Percentiles rank a stretch among this genome's conserved stretches.
Conservation (phyloP, 2,329 filamentous ascomycete species). For the Dothistroma septosporum region DNA sequence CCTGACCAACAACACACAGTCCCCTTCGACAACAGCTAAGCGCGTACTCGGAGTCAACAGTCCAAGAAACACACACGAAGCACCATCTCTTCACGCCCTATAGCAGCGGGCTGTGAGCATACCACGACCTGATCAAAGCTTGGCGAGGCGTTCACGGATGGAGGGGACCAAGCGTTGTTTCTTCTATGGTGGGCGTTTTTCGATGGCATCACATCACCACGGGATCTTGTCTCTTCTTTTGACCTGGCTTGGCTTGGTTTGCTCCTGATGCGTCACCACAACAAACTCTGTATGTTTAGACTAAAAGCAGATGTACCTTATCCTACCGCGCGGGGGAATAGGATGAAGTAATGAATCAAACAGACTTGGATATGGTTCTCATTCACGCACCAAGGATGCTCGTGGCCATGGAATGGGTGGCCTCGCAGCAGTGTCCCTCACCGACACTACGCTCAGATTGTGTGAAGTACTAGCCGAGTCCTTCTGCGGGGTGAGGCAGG, state of each 20-base stretch:
- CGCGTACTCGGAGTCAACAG: background rate
- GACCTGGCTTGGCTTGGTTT: background rate
- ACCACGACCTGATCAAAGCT: background rate
- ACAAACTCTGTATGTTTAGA: background rate
- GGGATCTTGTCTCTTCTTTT: background rate
- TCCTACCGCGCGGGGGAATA: background rate
- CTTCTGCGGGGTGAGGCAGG: too few species aligned
- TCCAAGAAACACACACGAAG: background rate
- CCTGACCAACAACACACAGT: conserved; percentile 9
- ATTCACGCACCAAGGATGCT: background rate
- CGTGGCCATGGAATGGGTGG: background rate
- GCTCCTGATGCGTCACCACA: background rate
- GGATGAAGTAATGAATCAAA: background rate
- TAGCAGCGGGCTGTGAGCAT: conserved; percentile 4
- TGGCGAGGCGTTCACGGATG: background rate
- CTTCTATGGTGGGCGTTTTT: background rate
- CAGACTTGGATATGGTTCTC: background rate
- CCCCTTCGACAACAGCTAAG: background rate
- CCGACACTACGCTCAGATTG: too few species aligned
- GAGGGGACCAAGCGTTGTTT: background rate
- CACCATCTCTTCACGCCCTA: conserved; percentile 3
- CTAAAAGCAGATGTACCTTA: conserved; percentile 2
- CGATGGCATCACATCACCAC: background rate
- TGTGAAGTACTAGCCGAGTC: too few species aligned
- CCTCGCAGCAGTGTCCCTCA: too few species aligned